Conservation (phyloP, 2,329 filamentous ascomycete species). For the Diaporthe citriasiana region DNA sequence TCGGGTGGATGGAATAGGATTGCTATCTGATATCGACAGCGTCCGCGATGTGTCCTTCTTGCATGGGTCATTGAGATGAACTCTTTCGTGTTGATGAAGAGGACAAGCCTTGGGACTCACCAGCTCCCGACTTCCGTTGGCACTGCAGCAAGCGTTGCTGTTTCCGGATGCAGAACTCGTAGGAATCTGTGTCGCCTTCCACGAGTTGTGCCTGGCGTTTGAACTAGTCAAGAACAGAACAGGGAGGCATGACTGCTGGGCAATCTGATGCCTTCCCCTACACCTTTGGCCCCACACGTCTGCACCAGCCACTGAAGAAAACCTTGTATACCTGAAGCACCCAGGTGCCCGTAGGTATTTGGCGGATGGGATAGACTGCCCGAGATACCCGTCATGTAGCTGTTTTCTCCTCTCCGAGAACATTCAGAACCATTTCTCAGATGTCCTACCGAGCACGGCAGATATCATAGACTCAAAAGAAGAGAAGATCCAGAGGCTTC, state of each 20-base stretch:
- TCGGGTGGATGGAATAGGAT: not conserved
- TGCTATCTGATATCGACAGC: constrained; percentile 18
- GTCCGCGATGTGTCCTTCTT: not conserved
- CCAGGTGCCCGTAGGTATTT: not conserved
- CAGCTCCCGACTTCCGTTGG: not conserved
- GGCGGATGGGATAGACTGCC: not conserved
- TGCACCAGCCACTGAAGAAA: not conserved
- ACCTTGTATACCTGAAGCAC: not conserved
- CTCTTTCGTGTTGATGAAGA: not conserved
- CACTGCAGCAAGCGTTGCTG: not conserved
- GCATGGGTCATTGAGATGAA: not conserved
- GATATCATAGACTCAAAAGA: constrained; percentile 65
- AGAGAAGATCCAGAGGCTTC: constrained; percentile 72
- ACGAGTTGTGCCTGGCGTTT: not conserved
- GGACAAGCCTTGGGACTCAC: not conserved
- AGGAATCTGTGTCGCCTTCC: not conserved
- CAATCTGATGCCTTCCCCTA: not conserved
- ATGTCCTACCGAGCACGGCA: not conserved
- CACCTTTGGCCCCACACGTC: not conserved
- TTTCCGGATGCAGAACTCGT: not conserved
- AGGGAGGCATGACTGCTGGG: not conserved
- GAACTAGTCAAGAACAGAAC: not conserved
- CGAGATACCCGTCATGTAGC: not conserved
- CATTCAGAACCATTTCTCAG: not conserved
- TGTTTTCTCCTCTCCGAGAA: not conserved